These are phyloP conservation scores for Cladosporium colombiae DNA, from an alignment of 2,329 filamentous ascomycete species.

Conservation along the genomic window DNA sequence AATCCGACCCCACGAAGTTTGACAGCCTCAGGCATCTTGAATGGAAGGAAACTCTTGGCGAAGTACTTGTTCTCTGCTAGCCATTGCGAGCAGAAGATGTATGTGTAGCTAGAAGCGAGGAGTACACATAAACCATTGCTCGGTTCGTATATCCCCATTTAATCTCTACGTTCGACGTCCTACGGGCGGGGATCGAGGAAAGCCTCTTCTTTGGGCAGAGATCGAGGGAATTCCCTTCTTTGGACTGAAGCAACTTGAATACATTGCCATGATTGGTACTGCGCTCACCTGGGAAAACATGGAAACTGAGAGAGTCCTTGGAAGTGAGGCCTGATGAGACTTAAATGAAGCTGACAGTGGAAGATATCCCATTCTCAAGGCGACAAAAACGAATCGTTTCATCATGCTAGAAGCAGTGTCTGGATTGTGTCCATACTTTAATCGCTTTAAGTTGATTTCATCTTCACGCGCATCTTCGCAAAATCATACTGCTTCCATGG, in stretches of 20 bases:
- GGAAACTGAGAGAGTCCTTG: too few relatives aligned
- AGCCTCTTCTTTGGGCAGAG: too few relatives aligned
- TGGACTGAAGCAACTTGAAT: too few relatives aligned
- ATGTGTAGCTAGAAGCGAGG: too few relatives aligned
- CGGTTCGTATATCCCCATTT: too few relatives aligned
- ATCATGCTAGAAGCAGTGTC: not conserved
- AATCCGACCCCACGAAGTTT: slow-evolving; percentile 2
- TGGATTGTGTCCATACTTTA: not conserved
- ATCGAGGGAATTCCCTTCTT: not conserved
- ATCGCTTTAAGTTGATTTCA: not conserved
- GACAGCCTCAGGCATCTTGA: not conserved
- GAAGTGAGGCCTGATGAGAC: too few relatives aligned
- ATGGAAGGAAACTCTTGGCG: slow-evolving; percentile 6
- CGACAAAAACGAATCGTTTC: too few relatives aligned
- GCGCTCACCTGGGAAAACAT: too few relatives aligned
- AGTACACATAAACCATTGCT: not conserved
- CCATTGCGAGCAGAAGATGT: not conserved
- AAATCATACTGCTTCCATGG: not conserved
- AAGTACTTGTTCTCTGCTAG: not conserved
- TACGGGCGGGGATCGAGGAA: too few relatives aligned
- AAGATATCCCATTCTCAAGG: not conserved
- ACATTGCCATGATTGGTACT: too few relatives aligned
- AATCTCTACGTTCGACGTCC: too few relatives aligned
- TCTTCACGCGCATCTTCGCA: not conserved
- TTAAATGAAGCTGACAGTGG: not conserved